Conservation (phyloP, 2,329 filamentous ascomycete species). For the Colletotrichum sansevieriae region DNA sequence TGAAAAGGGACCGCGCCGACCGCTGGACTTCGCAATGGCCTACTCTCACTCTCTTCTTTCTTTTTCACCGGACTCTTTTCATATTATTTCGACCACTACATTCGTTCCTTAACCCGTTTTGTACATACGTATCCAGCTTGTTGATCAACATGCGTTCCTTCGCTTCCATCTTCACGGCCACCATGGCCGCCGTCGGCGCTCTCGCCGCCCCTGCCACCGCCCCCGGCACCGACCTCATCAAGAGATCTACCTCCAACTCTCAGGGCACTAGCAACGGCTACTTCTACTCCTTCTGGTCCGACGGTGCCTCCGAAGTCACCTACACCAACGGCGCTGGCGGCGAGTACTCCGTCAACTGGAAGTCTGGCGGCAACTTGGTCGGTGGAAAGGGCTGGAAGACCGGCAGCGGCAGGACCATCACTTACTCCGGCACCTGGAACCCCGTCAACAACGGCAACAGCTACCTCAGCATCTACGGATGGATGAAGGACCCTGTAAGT, state of each 20-base stretch:
- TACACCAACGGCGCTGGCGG: slow-evolving; percentile 60
- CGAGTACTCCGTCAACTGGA: slow-evolving; percentile 60
- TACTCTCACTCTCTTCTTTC: not conserved
- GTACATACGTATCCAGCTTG: slow-evolving; percentile 15
- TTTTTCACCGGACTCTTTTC: slow-evolving; percentile 17
- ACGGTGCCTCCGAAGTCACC: slow-evolving; percentile 53
- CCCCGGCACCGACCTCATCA: slow-evolving; percentile 24
- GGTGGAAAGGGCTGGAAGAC: slow-evolving; percentile 71
- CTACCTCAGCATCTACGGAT: slow-evolving; percentile 56
- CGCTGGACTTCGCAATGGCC: not conserved
- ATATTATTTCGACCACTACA: slow-evolving; percentile 19
- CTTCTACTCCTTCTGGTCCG: slow-evolving; percentile 61
- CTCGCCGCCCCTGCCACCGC: slow-evolving; percentile 36
- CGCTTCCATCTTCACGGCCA: slow-evolving; percentile 35
- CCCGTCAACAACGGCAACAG: slow-evolving; percentile 50
- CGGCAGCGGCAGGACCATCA: slow-evolving; percentile 55
- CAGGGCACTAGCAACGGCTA: slow-evolving; percentile 53
- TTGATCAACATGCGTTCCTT: slow-evolving; percentile 32
- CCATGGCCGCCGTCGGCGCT: slow-evolving; percentile 35
- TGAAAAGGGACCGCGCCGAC: slow-evolving; percentile 16
- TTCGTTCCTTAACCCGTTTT: slow-evolving; percentile 20
- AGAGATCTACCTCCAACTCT: slow-evolving; percentile 46
- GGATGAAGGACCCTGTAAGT: slow-evolving; percentile 52
- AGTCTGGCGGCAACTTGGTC: slow-evolving; percentile 64
- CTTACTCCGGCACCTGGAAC: slow-evolving; percentile 48